Evolutionary conservation across 805 yeast genomes (phyloP).

Genomic region (Candida dendrica): DNA sequence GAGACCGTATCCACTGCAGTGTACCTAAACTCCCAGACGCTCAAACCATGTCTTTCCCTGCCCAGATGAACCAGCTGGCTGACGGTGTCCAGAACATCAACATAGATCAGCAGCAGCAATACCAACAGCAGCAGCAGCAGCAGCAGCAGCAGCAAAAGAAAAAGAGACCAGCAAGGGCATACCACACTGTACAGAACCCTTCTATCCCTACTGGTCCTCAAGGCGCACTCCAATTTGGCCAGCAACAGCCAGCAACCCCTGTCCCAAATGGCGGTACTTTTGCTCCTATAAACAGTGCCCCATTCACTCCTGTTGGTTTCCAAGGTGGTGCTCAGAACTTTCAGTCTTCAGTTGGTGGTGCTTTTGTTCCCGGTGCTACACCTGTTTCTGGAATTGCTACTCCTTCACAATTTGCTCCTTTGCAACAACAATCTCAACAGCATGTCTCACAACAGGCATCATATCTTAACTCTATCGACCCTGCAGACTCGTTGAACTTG

Average conservation of each 20-base stretch:
- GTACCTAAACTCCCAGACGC: no score
- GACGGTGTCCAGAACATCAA: conserved; percentile 3
- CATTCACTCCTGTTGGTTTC: neutral
- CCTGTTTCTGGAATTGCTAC: conserved; percentile 1
- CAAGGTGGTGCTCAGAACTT: neutral
- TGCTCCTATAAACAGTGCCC: neutral
- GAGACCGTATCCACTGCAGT: no score
- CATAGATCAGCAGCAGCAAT: conserved; percentile 3
- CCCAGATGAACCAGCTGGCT: neutral
- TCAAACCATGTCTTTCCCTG: neutral
- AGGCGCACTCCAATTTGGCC: neutral
- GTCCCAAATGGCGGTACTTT: neutral
- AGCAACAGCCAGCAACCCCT: neutral
- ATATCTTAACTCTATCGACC: neutral
- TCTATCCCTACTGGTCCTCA: neutral
- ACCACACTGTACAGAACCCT: conserved; percentile 9
- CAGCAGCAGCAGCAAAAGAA: conserved; percentile 8
- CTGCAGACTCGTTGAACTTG: conserved; percentile 11
- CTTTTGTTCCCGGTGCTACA: neutral
- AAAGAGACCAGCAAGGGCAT: conserved; percentile 17
- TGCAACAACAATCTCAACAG: neutral
- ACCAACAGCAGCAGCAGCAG: conserved; percentile 4
- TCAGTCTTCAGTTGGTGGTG: neutral
- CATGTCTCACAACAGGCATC: neutral
- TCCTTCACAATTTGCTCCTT: neutral